A percentile compares a stretch with the other conserved stretches of the same genome.
Conservation (phyloP, 192 early-diverging fungal genomes). For the Coemansia sp. region DNA sequence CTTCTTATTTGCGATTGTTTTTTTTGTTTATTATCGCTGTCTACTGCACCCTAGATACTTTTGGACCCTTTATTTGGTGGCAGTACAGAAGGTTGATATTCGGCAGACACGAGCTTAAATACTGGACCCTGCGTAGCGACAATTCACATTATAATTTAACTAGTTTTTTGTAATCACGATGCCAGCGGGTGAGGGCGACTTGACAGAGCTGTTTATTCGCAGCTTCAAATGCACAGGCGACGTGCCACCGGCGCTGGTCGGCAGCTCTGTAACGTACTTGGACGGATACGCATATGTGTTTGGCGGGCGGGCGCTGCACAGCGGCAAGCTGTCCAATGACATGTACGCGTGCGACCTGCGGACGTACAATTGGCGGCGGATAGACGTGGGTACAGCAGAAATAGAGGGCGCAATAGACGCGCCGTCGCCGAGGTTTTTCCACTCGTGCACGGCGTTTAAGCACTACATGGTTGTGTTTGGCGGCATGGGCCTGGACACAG, state of each 20-base stretch:
- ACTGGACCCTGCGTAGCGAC: too few species aligned
- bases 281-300: constrained; percentile 63
- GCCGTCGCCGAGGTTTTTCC: constrained; percentile 65
- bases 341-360: constrained; percentile 64
- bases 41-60: too few species aligned
- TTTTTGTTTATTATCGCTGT: too few species aligned
- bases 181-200: constrained; percentile 42
- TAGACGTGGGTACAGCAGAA: constrained; percentile 8
- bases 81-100: too few species aligned
- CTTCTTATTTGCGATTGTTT: too few species aligned
- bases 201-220: constrained; percentile 52
- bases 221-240: constrained; percentile 61
- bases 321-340: constrained; percentile 67
- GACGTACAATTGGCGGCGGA: constrained; percentile 63
- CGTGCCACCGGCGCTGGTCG: constrained; percentile 69
- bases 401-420: not conserved
- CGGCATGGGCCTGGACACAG: constrained; percentile 66
- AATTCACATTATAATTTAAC: not conserved
- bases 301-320: constrained; percentile 66
- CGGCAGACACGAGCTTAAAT: too few species aligned
- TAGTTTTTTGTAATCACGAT: constrained; percentile 12
- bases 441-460: constrained; percentile 68
- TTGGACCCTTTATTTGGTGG: too few species aligned
- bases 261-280: constrained; percentile 63
- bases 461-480: constrained; percentile 70